Evolutionary conservation across 1,284 basidiomycete genomes (phyloP).

Genomic region (Tranzscheliella williamsii): DNA sequence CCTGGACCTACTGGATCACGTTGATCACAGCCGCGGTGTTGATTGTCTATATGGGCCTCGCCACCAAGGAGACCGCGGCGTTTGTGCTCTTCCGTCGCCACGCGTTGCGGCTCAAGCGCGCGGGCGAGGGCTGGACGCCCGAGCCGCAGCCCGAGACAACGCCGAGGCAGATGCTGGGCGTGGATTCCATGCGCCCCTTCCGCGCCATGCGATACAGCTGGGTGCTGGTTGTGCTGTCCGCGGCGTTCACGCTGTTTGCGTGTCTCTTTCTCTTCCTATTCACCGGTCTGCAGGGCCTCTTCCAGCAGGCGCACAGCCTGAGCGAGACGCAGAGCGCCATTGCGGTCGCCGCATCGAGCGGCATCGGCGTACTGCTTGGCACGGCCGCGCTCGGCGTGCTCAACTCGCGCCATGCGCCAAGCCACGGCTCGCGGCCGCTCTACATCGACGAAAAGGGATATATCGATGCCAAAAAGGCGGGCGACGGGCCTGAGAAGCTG

Average conservation of each 20-base stretch:
- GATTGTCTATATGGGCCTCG: slow-evolving; percentile 22
- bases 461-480: slow-evolving; percentile 36
- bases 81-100: slow-evolving; percentile 31
- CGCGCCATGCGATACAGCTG: slow-evolving; percentile 18
- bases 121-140: slow-evolving; percentile 27
- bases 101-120: slow-evolving; percentile 12
- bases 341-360: slow-evolving; percentile 14
- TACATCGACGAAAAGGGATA: slow-evolving; percentile 45
- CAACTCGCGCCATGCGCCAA: slow-evolving; percentile 4
- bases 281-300: slow-evolving; percentile 13
- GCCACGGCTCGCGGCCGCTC: slow-evolving; percentile 8
- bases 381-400: slow-evolving; percentile 7
- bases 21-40: slow-evolving; percentile 23
- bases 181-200: slow-evolving; percentile 15
- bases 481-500: slow-evolving; percentile 19
- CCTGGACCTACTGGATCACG: slow-evolving; percentile 43
- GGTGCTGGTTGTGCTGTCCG: slow-evolving; percentile 7
- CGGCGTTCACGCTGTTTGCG: slow-evolving; percentile 6
- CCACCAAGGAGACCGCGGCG: slow-evolving; percentile 16
- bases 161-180: slow-evolving; percentile 7
- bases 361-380: slow-evolving; percentile 5
- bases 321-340: slow-evolving; percentile 4
- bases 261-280: slow-evolving; percentile 30
- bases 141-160: slow-evolving; percentile 19
- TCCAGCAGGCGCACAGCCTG: slow-evolving; percentile 11